These are phyloP conservation scores for Diutina scorzettiae DNA, from an alignment of 1,139 yeast genomes.

Conservation along the genomic window DNA sequence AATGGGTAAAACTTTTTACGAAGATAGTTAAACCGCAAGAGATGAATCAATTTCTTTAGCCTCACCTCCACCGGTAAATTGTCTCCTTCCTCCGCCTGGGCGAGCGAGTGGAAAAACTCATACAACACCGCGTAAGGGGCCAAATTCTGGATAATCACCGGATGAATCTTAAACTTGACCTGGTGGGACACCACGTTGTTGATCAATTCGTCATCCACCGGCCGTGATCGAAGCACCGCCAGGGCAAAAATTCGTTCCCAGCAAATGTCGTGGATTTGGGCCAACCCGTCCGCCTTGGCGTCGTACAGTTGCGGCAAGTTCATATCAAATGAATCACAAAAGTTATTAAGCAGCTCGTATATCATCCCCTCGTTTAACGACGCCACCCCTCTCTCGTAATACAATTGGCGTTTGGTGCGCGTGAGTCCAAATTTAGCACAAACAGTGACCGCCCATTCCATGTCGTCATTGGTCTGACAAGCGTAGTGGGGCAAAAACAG, in stretches of 20 bases:
- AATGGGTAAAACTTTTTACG: slow-evolving; percentile 48
- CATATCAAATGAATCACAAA: slow-evolving; percentile 47
- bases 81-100: slow-evolving; percentile 12
- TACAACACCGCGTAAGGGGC: slow-evolving; percentile 63
- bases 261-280: slow-evolving; percentile 26
- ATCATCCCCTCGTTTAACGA: slow-evolving; percentile 34
- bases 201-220: slow-evolving; percentile 43
- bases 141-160: slow-evolving; percentile 52
- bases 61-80: slow-evolving; percentile 11
- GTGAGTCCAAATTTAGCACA: slow-evolving; percentile 34
- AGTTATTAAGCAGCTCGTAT: slow-evolving; percentile 57
- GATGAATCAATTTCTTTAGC: slow-evolving; percentile 32
- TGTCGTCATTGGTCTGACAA: slow-evolving; percentile 56
- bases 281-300: slow-evolving; percentile 21
- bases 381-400: slow-evolving; percentile 27
- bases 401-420: slow-evolving; percentile 42
- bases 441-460: slow-evolving; percentile 65
- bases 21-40: slow-evolving; percentile 53
- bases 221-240: slow-evolving; percentile 39
- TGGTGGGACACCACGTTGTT: slow-evolving; percentile 37
- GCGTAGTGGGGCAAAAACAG: slow-evolving; percentile 49
- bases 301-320: slow-evolving; percentile 7
- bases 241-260: slow-evolving; percentile 50
- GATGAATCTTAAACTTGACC: slow-evolving; percentile 32
- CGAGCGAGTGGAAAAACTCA: slow-evolving; percentile 30